A percentile compares a stretch with the other conserved stretches of the same genome.
Evolutionary conservation across 331 rosid species (phyloP).

Genomic region (Rhamnella rubrinervis): DNA sequence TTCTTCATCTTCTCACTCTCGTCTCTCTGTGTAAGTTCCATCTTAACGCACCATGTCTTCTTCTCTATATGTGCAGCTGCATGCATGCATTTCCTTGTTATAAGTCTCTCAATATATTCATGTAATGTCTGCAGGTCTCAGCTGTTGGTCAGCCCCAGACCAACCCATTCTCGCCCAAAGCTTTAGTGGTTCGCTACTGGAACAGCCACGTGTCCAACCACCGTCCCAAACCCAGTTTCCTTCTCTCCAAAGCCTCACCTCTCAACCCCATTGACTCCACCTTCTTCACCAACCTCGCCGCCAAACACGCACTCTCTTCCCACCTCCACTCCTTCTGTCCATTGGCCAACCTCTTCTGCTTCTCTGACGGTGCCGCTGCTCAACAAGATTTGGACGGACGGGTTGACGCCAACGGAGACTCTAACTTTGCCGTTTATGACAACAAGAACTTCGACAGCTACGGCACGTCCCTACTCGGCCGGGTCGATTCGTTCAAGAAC

Average conservation of each 20-base stretch:
- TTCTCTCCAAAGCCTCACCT: conserved; percentile 73
- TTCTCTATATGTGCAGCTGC: not conserved
- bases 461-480: conserved; percentile 43
- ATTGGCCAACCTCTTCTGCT: conserved; percentile 55
- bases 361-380: conserved; percentile 30
- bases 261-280: conserved; percentile 57
- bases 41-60: not conserved
- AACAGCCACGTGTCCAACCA: conserved; percentile 47
- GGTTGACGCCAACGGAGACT: conserved; percentile 5
- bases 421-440: conserved; percentile 53
- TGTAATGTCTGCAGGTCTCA: conserved; percentile 44
- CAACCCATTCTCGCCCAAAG: conserved; percentile 78
- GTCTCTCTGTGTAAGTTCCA: conserved; percentile 48
- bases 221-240: conserved; percentile 48
- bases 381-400: not conserved
- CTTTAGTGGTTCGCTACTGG: conserved; percentile 75
- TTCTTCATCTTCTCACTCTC: conserved; percentile 41
- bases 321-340: conserved; percentile 49
- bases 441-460: conserved; percentile 65
- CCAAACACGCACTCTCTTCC: conserved; percentile 32
- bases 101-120: no score
- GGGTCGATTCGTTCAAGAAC: conserved; percentile 75
- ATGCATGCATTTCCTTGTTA: no score
- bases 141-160: not conserved
- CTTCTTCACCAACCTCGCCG: conserved; percentile 33